Conservation (phyloP, 2,329 filamentous ascomycete genomes). For the Botrytis medusae region DNA sequence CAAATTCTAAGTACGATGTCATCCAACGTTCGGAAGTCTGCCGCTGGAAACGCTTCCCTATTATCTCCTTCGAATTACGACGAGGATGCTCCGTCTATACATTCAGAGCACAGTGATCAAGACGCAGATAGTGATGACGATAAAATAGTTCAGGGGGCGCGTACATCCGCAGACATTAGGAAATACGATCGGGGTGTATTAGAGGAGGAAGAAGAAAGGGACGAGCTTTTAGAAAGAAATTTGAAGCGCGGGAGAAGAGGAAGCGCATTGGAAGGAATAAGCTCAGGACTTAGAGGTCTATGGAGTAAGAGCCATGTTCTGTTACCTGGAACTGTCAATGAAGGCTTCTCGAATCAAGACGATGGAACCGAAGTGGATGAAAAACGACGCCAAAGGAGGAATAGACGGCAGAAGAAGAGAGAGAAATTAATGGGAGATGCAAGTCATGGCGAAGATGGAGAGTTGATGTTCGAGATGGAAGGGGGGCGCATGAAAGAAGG, state of each 20-base stretch:
- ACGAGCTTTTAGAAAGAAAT: slow-evolving; percentile 57
- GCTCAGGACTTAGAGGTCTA: slow-evolving; percentile 44
- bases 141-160: slow-evolving; percentile 61
- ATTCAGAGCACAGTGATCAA: slow-evolving; percentile 64
- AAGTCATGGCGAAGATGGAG: slow-evolving; percentile 65
- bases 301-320: slow-evolving; percentile 36
- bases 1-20: slow-evolving; percentile 21
- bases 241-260: slow-evolving; percentile 41
- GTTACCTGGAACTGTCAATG: slow-evolving; percentile 39
- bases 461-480: slow-evolving; percentile 85
- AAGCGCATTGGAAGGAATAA: slow-evolving; percentile 32
- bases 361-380: slow-evolving; percentile 2
- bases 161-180: slow-evolving; percentile 68
- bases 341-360: background rate
- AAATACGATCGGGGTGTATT: slow-evolving; percentile 69
- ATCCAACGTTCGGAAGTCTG: slow-evolving; percentile 10
- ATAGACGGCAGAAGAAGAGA: slow-evolving; percentile 50
- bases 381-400: slow-evolving; percentile 51
- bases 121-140: slow-evolving; percentile 78
- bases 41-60: slow-evolving; percentile 30
- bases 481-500: slow-evolving; percentile 71
- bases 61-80: slow-evolving; percentile 37
- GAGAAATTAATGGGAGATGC: slow-evolving; percentile 54
- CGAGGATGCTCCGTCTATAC: slow-evolving; percentile 62
- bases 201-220: slow-evolving; percentile 72